A percentile compares a stretch with the other conserved stretches of the same genome.
These are phyloP conservation scores for Leccinum imitatum DNA, from an alignment of 768 basidiomycete species.

Conservation along the genomic window DNA sequence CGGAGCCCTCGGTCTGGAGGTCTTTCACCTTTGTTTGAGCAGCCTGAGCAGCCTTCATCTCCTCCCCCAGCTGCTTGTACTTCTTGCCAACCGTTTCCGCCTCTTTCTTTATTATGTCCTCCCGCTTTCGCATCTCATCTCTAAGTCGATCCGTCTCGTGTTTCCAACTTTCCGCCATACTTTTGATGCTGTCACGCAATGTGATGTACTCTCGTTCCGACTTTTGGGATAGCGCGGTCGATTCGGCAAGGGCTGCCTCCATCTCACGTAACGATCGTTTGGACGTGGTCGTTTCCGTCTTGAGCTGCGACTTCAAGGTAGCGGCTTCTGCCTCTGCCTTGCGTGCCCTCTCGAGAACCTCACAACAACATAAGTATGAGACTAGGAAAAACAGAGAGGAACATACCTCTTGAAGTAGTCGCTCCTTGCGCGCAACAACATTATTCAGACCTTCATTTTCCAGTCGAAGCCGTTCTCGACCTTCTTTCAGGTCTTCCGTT, in stretches of 20 bases:
- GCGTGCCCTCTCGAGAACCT: conserved; percentile 82
- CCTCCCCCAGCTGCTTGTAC: conserved; percentile 63
- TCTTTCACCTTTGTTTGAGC: conserved; percentile 47
- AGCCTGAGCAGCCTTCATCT: conserved; percentile 54
- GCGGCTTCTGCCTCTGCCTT: conserved; percentile 80
- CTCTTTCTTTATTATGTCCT: conserved; percentile 67
- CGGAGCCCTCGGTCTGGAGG: conserved; percentile 50
- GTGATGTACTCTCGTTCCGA: conserved; percentile 82
- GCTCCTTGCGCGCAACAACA: conserved; percentile 84
- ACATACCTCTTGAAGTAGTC: conserved; percentile 78
- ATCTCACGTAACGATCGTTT: conserved; percentile 81
- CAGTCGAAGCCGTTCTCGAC: conserved; percentile 72
- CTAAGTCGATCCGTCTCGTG: conserved; percentile 67
- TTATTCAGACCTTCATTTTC: conserved; percentile 90
- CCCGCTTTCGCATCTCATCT: conserved; percentile 73
- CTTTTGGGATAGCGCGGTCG: conserved; percentile 74
- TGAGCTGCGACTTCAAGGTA: conserved; percentile 67
- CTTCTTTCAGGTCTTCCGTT: conserved; percentile 87
- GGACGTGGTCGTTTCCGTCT: conserved; percentile 65
- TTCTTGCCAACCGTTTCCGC: conserved; percentile 68
- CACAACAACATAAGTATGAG: conserved; percentile 2
- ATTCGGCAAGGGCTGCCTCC: conserved; percentile 71
- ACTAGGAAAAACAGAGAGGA: not conserved
- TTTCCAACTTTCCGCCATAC: conserved; percentile 72
- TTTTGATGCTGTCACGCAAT: conserved; percentile 72